phyloP scores from a whole-genome alignment of 768 basidiomycete genomes.

The Leccinum variicolor region DNA sequence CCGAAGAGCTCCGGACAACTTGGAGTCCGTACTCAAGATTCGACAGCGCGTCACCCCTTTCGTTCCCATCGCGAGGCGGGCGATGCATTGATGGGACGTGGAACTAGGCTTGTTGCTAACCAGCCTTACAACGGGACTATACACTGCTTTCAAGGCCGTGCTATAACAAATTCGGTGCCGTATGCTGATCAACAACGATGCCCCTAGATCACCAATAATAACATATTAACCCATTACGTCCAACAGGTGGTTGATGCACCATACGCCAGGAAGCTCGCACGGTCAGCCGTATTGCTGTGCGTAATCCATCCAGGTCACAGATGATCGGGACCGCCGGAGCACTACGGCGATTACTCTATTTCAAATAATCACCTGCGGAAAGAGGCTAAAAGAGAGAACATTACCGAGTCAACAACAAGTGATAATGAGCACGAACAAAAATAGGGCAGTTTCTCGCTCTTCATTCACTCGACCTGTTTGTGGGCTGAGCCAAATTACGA shows the following conservation, averaged over 20 bases:
- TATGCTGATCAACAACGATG: background rate
- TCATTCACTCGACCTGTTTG: background rate
- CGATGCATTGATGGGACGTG: no score
- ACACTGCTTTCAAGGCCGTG: background rate
- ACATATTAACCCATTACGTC: background rate
- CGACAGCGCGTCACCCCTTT: background rate
- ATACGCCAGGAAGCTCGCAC: background rate
- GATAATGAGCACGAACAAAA: constrained; percentile 7
- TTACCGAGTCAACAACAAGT: no score
- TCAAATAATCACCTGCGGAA: background rate
- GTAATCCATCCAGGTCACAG: background rate
- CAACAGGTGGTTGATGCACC: background rate
- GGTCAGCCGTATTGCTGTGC: no score
- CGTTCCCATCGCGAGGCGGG: background rate
- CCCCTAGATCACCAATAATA: background rate
- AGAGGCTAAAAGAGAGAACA: background rate
- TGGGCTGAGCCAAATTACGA: background rate
- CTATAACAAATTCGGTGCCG: background rate
- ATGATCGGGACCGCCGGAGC: background rate
- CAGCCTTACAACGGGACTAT: no score
- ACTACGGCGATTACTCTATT: background rate
- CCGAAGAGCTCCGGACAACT: background rate
- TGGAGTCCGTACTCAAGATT: background rate
- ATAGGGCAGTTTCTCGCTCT: background rate
- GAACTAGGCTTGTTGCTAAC: no score